Evolutionary conservation across 352 stramenopile genomes (phyloP).

Genomic region (Phytopythium mirpurense): DNA sequence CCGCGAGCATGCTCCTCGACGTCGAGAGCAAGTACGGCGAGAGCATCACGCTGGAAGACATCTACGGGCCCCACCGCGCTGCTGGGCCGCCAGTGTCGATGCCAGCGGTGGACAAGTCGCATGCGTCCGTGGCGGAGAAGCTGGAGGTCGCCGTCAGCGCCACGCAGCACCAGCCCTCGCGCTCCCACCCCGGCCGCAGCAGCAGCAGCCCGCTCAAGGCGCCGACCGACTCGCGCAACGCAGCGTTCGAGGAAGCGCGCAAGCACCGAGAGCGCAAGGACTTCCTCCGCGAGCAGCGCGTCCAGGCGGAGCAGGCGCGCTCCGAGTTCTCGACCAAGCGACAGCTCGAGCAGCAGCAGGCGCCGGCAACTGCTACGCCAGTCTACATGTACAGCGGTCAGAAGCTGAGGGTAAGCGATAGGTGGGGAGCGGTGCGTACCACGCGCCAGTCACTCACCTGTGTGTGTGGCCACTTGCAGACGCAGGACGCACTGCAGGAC

Average conservation of each 20-base stretch:
- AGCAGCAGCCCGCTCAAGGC: conserved; percentile 40
- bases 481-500: conserved; percentile 82
- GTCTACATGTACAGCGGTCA: conserved; percentile 88
- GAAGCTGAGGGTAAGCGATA: conserved; percentile 54
- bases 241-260: conserved; percentile 49
- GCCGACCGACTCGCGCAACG: conserved; percentile 67
- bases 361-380: conserved; percentile 8
- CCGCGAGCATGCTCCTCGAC: conserved; percentile 66
- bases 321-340: conserved; percentile 36
- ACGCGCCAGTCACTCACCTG: neutral
- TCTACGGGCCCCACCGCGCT: conserved; percentile 33
- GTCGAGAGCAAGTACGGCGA: conserved; percentile 91
- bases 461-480: conserved; percentile 19
- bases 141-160: conserved; percentile 1
- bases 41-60: conserved; percentile 86
- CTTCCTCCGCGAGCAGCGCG: conserved; percentile 48
- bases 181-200: too few species aligned
- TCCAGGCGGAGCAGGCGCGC: conserved; percentile 20
- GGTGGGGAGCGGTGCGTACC: neutral
- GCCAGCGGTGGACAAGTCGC: neutral
- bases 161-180: conserved; percentile 8
- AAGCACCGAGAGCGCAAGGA: conserved; percentile 45
- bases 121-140: conserved; percentile 4
- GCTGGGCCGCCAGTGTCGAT: neutral
- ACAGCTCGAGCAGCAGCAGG: conserved; percentile 24